These are phyloP conservation scores for Sextonia rubra DNA, from an alignment of 164 flowering plant species.

Conservation along the genomic window DNA sequence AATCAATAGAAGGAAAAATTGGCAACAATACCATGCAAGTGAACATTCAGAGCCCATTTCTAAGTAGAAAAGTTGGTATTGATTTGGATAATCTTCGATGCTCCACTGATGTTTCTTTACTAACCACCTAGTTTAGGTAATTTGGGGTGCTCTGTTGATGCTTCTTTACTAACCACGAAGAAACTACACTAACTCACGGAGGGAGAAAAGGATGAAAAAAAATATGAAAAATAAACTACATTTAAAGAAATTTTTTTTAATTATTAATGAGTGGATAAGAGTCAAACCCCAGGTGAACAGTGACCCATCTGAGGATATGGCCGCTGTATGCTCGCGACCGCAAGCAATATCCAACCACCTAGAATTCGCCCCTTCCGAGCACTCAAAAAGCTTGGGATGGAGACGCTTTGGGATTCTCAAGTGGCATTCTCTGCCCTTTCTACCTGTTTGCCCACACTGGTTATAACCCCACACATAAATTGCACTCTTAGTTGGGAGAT, in stretches of 20 bases:
- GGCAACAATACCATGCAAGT: too few species aligned
- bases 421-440: constrained; percentile 57
- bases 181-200: neutral
- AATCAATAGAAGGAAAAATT: too few species aligned
- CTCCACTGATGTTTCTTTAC: too few species aligned
- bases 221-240: neutral
- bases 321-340: constrained; percentile 93
- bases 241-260: too few species aligned
- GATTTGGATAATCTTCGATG: too few species aligned
- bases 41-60: too few species aligned
- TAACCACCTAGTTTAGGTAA: too few species aligned
- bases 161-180: too few species aligned
- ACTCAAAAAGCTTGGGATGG: constrained; percentile 75
- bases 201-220: neutral
- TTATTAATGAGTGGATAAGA: neutral
- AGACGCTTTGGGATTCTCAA: constrained; percentile 84
- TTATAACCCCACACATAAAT: constrained; percentile 98
- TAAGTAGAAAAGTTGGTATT: too few species aligned
- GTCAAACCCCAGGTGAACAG: constrained; percentile 88
- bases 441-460: constrained; percentile 88
- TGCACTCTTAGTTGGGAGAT: constrained; percentile 73
- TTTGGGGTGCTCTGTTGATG: too few species aligned
- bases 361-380: constrained; percentile 54
- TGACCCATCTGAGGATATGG: constrained; percentile 84
- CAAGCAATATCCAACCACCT: constrained; percentile 89